Conservation (phyloP, 805 yeast genomes). For the Starmerella etchellsii region DNA sequence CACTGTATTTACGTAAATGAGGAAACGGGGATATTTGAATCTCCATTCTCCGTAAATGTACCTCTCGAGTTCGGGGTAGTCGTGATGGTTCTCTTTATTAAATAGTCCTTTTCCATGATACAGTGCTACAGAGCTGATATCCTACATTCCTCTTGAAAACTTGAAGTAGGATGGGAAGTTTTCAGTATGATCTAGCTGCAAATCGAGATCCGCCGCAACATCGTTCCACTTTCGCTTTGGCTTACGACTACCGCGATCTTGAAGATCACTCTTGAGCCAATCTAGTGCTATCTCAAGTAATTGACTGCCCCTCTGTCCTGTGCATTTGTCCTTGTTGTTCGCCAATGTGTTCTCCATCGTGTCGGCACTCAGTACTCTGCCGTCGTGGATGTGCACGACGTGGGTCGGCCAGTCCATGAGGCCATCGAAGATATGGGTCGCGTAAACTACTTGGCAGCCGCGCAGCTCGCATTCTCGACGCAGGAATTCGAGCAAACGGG, state of each 20-base stretch:
- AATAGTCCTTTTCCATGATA: too few relatives aligned
- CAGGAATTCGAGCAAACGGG: constrained; percentile 56
- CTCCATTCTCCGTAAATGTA: too few relatives aligned
- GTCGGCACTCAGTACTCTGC: constrained; percentile 33
- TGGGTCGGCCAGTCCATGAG: constrained; percentile 82
- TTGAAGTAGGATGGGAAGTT: constrained; percentile 23
- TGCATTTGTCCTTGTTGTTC: constrained; percentile 11
- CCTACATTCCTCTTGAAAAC: constrained; percentile 20
- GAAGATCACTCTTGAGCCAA: constrained; percentile 32
- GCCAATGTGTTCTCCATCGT: constrained; percentile 18
- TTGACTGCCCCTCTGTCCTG: constrained; percentile 20
- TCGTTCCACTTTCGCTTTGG: constrained; percentile 40
- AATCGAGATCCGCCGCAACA: constrained; percentile 26
- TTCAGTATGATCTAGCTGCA: constrained; percentile 22
- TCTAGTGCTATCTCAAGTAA: constrained; percentile 27
- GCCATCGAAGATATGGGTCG: constrained; percentile 96
- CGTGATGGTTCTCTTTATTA: too few relatives aligned
- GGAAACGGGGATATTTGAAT: too few relatives aligned
- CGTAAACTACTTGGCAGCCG: constrained; percentile 67
- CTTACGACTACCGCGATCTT: constrained; percentile 36
- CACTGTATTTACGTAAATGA: too few relatives aligned
- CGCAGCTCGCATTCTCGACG: constrained; percentile 59
- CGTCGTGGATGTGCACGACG: constrained; percentile 63
- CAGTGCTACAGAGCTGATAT: too few relatives aligned
- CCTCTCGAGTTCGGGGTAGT: too few relatives aligned